A percentile compares a stretch with the other conserved stretches of the same genome.
Evolutionary conservation across 1,284 basidiomycete species (phyloP).

Genomic region (Moesziomyces aphidis): DNA sequence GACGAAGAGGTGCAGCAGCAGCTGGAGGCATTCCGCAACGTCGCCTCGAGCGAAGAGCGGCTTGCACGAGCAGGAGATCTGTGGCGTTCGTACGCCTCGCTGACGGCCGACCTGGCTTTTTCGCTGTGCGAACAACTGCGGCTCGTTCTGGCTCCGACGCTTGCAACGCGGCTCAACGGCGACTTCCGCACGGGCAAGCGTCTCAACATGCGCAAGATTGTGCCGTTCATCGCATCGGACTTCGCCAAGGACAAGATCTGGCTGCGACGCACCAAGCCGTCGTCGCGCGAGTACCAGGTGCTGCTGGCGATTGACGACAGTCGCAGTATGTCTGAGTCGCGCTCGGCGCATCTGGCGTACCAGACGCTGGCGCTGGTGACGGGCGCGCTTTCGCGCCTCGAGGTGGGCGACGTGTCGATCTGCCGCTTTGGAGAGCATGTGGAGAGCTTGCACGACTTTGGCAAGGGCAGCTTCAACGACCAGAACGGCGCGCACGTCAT

Average conservation of each 20-base stretch:
- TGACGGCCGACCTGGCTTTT: constrained; percentile 91
- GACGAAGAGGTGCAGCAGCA: constrained; percentile 61
- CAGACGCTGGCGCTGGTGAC: constrained; percentile 93
- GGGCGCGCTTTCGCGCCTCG: constrained; percentile 88
- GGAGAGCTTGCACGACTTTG: constrained; percentile 87
- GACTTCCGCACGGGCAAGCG: constrained; percentile 98
- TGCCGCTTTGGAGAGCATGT: constrained; percentile 90
- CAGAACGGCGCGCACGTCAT: constrained; percentile 77
- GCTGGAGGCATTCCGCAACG: constrained; percentile 74
- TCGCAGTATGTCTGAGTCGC: constrained; percentile 93
- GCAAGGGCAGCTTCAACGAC: constrained; percentile 50
- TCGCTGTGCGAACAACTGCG: constrained; percentile 85
- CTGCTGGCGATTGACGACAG: constrained; percentile 96
- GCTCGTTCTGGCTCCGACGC: constrained; percentile 93
- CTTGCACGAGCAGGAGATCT: constrained; percentile 77
- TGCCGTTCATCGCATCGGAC: constrained; percentile 97
- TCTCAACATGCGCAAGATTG: constrained; percentile 99
- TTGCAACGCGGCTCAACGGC: constrained; percentile 92
- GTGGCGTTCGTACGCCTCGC: constrained; percentile 89
- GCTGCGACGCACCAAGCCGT: constrained; percentile 92
- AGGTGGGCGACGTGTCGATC: constrained; percentile 92
- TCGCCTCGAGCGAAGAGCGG: constrained; percentile 73
- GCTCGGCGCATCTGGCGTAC: constrained; percentile 92
- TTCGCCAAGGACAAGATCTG: constrained; percentile 99
- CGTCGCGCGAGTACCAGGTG: constrained; percentile 94